phyloP scores from a whole-genome alignment of 495 filamentous ascomycete genomes.

The Annulohypoxylon stygium region DNA sequence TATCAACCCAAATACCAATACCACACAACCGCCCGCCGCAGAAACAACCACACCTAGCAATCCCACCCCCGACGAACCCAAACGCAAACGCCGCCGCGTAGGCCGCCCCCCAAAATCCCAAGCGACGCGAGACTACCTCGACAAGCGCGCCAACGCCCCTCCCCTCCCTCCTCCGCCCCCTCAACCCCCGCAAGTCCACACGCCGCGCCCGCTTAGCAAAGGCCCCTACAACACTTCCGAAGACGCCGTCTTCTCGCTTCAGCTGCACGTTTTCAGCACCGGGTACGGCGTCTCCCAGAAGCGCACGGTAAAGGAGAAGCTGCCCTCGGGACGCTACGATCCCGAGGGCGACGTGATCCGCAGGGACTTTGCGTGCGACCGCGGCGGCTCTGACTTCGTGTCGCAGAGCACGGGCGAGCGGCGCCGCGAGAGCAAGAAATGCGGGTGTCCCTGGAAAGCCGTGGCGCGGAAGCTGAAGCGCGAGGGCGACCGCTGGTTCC shows the following conservation, averaged over 20 bases:
- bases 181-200: constrained; percentile 66
- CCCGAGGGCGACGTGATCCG: constrained; percentile 47
- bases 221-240: constrained; percentile 62
- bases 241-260: constrained; percentile 48
- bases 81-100: constrained; percentile 34
- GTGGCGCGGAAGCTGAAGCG: constrained; percentile 47
- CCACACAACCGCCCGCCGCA: background rate
- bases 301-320: constrained; percentile 51
- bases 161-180: constrained; percentile 73
- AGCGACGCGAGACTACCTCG: constrained; percentile 52
- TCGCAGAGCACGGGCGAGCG: constrained; percentile 50
- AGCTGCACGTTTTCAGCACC: constrained; percentile 49
- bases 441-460: constrained; percentile 49
- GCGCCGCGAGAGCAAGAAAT: constrained; percentile 48
- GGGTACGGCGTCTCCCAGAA: constrained; percentile 52
- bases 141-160: constrained; percentile 62
- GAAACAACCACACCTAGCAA: background rate
- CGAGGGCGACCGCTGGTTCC: constrained; percentile 48
- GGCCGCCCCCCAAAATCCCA: constrained; percentile 45
- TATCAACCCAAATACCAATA: constrained; percentile 2
- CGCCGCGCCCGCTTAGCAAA: constrained; percentile 78
- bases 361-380: constrained; percentile 51
- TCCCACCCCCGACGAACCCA: background rate
- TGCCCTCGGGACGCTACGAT: constrained; percentile 49
- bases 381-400: constrained; percentile 48